Evolutionary conservation across 192 early-diverging fungal genomes (phyloP).

Genomic region (Powellomyces hirtus): DNA sequence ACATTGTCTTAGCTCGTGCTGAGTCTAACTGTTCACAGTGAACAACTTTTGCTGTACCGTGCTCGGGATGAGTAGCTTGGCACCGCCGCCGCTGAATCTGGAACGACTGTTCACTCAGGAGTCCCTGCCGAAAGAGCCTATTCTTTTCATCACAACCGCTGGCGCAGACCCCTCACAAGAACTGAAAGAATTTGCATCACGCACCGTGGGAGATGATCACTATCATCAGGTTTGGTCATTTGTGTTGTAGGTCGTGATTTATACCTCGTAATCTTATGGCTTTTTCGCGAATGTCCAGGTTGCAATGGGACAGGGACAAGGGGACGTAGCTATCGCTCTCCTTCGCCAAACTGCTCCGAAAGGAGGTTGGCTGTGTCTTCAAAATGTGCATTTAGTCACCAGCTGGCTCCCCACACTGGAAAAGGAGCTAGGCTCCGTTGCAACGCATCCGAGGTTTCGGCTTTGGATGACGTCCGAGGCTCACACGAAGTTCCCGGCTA

Average conservation of each 20-base stretch:
- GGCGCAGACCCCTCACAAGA: conserved; percentile 59
- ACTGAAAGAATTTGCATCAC: conserved; percentile 43
- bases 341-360: conserved; percentile 26
- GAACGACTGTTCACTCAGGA: conserved; percentile 36
- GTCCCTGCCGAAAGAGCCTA: conserved; percentile 45
- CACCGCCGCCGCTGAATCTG: conserved; percentile 46
- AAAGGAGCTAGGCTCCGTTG: conserved; percentile 43
- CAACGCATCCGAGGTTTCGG: conserved; percentile 44
- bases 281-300: too few relatives aligned
- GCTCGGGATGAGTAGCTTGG: conserved; percentile 35
- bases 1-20: background rate
- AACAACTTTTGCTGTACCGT: conserved; percentile 36
- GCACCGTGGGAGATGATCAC: conserved; percentile 45
- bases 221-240: conserved; percentile 37
- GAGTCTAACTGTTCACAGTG: conserved; percentile 24
- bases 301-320: conserved; percentile 64
- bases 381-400: conserved; percentile 60
- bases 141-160: conserved; percentile 62
- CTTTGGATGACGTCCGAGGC: conserved; percentile 59
- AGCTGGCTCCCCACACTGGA: conserved; percentile 50
- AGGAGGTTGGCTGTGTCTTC: conserved; percentile 56
- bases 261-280: background rate
- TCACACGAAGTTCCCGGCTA: conserved; percentile 51
- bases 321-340: conserved; percentile 42
- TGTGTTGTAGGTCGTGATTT: background rate